These are phyloP conservation scores for Lipomyces japonicus DNA, from an alignment of 805 yeast genomes.

Conservation along the genomic window DNA sequence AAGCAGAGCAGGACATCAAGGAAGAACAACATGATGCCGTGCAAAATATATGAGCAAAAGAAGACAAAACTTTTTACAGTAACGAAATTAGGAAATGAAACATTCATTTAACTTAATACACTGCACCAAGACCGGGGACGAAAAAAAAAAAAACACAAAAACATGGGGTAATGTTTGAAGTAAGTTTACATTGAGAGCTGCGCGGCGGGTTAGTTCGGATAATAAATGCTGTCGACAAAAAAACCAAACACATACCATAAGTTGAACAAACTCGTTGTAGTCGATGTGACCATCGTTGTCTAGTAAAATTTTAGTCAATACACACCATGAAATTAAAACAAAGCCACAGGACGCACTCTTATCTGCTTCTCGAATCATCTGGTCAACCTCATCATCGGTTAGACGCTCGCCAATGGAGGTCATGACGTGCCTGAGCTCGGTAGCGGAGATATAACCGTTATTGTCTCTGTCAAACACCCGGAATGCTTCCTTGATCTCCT, in stretches of 20 bases:
- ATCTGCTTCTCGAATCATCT: constrained; percentile 94
- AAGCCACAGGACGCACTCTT: constrained; percentile 46
- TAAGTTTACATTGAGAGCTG: constrained; percentile 12
- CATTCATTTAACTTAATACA: too few relatives aligned
- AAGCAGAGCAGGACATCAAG: constrained; percentile 18
- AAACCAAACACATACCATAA: constrained; percentile 42
- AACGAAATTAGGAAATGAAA: too few relatives aligned
- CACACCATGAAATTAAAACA: not conserved
- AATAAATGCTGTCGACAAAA: not conserved
- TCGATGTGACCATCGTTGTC: constrained; percentile 93
- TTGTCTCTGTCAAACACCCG: constrained; percentile 93
- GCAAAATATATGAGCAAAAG: too few relatives aligned
- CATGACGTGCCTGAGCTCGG: constrained; percentile 93
- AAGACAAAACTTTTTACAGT: too few relatives aligned
- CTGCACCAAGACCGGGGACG: too few relatives aligned
- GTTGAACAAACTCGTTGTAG: constrained; percentile 91
- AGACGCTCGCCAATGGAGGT: constrained; percentile 97
- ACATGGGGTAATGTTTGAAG: too few relatives aligned
- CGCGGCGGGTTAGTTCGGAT: not conserved
- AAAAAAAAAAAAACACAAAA: too few relatives aligned
- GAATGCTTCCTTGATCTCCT: constrained; percentile 95
- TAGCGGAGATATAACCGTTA: constrained; percentile 94
- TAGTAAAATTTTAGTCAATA: not conserved
- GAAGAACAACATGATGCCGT: too few relatives aligned
- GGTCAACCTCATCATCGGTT: constrained; percentile 94